phyloP scores from a whole-genome alignment of 129 eudicot genomes.

The Helichrysum umbraculigerum region DNA sequence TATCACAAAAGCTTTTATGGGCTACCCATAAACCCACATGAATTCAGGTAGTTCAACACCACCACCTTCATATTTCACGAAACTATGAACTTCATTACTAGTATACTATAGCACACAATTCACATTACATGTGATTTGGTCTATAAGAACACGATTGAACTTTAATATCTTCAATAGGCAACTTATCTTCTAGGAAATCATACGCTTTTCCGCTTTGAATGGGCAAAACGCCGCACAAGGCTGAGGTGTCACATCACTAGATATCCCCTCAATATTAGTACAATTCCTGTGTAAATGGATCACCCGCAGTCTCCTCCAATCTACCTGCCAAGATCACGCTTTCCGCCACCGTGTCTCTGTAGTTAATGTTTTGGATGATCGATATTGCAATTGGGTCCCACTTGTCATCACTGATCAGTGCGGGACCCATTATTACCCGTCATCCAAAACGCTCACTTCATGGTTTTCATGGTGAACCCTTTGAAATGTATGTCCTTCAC shows the following conservation, averaged over 20 bases:
- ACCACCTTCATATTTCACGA: not conserved
- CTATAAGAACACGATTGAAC: constrained; percentile 55
- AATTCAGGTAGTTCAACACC: not conserved
- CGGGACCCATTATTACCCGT: constrained; percentile 85
- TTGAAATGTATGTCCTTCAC: constrained; percentile 67
- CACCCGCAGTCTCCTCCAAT: constrained; percentile 73
- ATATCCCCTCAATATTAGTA: constrained; percentile 60
- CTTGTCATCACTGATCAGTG: constrained; percentile 45
- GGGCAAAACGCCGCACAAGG: constrained; percentile 57
- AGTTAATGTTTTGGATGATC: constrained; percentile 60
- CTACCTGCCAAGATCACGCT: constrained; percentile 81
- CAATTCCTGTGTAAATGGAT: constrained; percentile 81
- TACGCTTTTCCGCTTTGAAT: constrained; percentile 50
- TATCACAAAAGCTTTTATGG: not conserved
- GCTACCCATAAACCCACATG: not conserved
- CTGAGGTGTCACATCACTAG: constrained; percentile 72
- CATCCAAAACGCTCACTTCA: constrained; percentile 91
- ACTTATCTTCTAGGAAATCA: constrained; percentile 55
- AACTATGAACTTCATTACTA: constrained; percentile 7
- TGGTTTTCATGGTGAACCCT: constrained; percentile 66
- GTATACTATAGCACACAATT: constrained; percentile 9
- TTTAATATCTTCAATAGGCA: constrained; percentile 65
- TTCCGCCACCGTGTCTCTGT: constrained; percentile 65
- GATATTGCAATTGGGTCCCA: constrained; percentile 75
- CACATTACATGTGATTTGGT: constrained; percentile 32